Conservation (phyloP, 805 yeast genomes). For the Myxozyma melibiosi region DNA sequence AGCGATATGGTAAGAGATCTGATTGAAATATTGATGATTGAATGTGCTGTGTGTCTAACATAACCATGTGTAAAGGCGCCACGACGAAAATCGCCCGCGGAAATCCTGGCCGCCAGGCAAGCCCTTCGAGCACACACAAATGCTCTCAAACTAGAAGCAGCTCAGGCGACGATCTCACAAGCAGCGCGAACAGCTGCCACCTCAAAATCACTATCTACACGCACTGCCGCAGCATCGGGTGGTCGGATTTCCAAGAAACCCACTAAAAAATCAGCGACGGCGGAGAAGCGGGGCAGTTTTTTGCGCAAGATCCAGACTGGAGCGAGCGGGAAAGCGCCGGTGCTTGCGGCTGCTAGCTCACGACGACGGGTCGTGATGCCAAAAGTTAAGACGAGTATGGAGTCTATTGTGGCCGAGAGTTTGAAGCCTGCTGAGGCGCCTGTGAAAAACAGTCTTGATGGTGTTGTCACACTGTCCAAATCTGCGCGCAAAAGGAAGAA, state of each 20-base stretch:
- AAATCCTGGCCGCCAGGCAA: constrained; percentile 27
- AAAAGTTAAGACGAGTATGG: constrained; percentile 3
- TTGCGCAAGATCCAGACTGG: neutral
- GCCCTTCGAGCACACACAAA: constrained; percentile 27
- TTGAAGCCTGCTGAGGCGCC: neutral
- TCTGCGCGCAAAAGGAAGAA: constrained; percentile 23
- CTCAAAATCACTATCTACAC: constrained; percentile 9
- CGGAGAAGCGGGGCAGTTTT: neutral
- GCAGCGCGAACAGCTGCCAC: neutral
- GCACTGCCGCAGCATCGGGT: neutral
- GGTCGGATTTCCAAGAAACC: constrained; percentile 3
- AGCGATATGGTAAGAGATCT: too few relatives aligned
- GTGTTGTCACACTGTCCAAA: constrained; percentile 13
- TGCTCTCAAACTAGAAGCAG: constrained; percentile 28
- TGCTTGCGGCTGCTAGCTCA: neutral
- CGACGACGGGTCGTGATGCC: constrained; percentile 16
- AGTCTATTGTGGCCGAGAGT: neutral
- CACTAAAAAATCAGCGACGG: neutral
- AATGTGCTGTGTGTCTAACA: neutral
- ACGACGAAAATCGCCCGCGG: constrained; percentile 23
- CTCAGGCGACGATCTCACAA: constrained; percentile 17
- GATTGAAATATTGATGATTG: neutral
- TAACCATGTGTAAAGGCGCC: constrained; percentile 19
- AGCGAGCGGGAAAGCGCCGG: neutral
- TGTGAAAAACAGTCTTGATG: neutral